Conservation (phyloP, 2,329 filamentous ascomycete genomes). For the Didymella pomorum region DNA sequence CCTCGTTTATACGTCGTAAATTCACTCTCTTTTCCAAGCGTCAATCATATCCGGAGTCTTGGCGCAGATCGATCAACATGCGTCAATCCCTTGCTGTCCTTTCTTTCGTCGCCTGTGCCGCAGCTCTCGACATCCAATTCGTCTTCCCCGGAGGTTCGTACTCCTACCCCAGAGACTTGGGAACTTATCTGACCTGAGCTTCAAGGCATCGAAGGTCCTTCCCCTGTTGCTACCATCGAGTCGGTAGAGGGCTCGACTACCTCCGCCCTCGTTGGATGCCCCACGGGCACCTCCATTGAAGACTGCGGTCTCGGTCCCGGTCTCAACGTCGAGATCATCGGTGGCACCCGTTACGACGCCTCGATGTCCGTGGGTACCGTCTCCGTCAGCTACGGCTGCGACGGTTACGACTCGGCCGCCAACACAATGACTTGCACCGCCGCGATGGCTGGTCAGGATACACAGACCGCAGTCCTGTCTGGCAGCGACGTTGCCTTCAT, state of each 20-base stretch:
- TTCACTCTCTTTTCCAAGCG: constrained; percentile 4
- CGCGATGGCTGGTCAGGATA: constrained; percentile 29
- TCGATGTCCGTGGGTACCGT: constrained; percentile 23
- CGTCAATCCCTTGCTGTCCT: constrained; percentile 34
- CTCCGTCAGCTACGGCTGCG: constrained; percentile 39
- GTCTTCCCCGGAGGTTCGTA: constrained; percentile 35
- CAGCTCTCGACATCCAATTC: constrained; percentile 30
- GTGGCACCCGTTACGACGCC: constrained; percentile 30
- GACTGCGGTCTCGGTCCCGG: constrained; percentile 42
- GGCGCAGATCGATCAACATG: constrained; percentile 26
- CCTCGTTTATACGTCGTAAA: constrained; percentile 17
- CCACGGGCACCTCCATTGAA: constrained; percentile 25
- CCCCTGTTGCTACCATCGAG: constrained; percentile 37
- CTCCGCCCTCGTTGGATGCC: constrained; percentile 34
- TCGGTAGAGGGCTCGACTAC: constrained; percentile 33
- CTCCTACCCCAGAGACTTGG: not conserved
- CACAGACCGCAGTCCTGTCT: constrained; percentile 28
- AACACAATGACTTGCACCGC: constrained; percentile 39
- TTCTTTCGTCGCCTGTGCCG: constrained; percentile 29
- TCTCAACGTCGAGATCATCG: constrained; percentile 25
- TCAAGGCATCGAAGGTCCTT: constrained; percentile 27
- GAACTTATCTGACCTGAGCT: not conserved
- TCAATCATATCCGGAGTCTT: constrained; percentile 1
- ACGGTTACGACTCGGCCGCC: constrained; percentile 31
- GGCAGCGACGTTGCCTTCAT: constrained; percentile 32